Evolutionary conservation across 2,329 filamentous ascomycete genomes (phyloP), one percentile per base, ranked within the genome.

Genomic region (Lachnum nothofagi): DNA sequence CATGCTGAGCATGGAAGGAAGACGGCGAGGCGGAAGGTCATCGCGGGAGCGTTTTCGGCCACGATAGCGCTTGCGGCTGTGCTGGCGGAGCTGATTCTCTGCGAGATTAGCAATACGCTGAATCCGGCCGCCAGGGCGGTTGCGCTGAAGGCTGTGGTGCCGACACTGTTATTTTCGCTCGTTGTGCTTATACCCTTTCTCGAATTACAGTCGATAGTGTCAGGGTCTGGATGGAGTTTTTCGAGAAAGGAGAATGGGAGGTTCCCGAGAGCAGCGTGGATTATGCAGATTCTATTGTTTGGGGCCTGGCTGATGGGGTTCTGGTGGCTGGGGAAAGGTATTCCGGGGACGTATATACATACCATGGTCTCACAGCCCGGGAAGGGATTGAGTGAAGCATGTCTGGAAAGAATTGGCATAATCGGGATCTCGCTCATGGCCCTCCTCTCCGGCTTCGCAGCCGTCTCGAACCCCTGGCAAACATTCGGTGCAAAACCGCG

Each of bases 381-480:
- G 47, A 58, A 68, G 57, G 54, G 14, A 60, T 63, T 52, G 24
- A 66, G 51, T 35, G 63, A 66, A 59, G 80, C 75, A 7, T 83
- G 79, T 55, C 69, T 85, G 29, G 80, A 83, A 64, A 70, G 89
- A 38, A 82, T 95, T 22, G 89, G 88, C 10, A 84, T 95, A 34
- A 88, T 94, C 54, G 89, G 89, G 3, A 89, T 93, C 48, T 83
- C 85, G 41, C 70, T 93, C 45, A 94, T 95, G 88, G 89, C 88
- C 14, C 76, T 91, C 12, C 72, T 95, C n/a, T 88, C 88, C 5
- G 89, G 89, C 0, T 95, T 94, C 61, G 89, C 89, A 5, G 88
- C 88, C n/a, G 86, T 94, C 27, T 91, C 86, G 20, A 85, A 86
- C 1, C 82, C 90, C 1, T 95, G 89, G 88, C 86, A 94, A 63